phyloP scores from a whole-genome alignment of 805 yeast genomes.

The Teunomyces aglyptinius region DNA sequence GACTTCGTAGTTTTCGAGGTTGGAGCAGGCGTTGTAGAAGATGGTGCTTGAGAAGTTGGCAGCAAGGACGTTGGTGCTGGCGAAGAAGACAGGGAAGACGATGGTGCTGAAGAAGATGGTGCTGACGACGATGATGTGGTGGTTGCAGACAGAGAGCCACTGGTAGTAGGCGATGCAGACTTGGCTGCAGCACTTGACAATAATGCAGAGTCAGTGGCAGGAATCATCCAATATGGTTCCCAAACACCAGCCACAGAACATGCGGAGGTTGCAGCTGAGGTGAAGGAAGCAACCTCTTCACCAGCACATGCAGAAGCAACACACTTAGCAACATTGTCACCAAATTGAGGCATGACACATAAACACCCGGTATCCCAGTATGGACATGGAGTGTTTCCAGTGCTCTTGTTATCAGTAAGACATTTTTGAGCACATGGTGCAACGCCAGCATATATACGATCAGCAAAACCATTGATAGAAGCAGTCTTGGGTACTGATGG shows the following conservation, averaged over 20 bases:
- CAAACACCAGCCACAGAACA: slow-evolving; percentile 37
- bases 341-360: slow-evolving; percentile 38
- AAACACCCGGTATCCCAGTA: slow-evolving; percentile 46
- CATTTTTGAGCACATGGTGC: slow-evolving; percentile 38
- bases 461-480: slow-evolving; percentile 42
- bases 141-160: slow-evolving; percentile 9
- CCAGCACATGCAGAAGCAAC: slow-evolving; percentile 25
- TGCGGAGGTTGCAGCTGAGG: slow-evolving; percentile 30
- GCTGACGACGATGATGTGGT: slow-evolving; percentile 6
- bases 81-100: slow-evolving; percentile 9
- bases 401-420: slow-evolving; percentile 20
- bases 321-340: slow-evolving; percentile 32
- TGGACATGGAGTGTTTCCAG: slow-evolving; percentile 40
- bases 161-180: slow-evolving; percentile 15
- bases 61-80: neutral
- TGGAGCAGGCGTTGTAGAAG: neutral
- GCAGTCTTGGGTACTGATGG: slow-evolving; percentile 35
- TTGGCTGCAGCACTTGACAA: slow-evolving; percentile 26
- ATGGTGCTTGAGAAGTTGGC: neutral
- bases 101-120: slow-evolving; percentile 3
- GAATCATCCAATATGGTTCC: slow-evolving; percentile 33
- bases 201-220: slow-evolving; percentile 21
- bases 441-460: slow-evolving; percentile 28
- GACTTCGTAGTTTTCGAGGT: slow-evolving; percentile 2
- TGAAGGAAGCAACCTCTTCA: slow-evolving; percentile 26